A percentile compares a stretch with the other conserved stretches of the same genome.
Conservation (phyloP, 345 rosid genomes). For the Citrus maxima region DNA sequence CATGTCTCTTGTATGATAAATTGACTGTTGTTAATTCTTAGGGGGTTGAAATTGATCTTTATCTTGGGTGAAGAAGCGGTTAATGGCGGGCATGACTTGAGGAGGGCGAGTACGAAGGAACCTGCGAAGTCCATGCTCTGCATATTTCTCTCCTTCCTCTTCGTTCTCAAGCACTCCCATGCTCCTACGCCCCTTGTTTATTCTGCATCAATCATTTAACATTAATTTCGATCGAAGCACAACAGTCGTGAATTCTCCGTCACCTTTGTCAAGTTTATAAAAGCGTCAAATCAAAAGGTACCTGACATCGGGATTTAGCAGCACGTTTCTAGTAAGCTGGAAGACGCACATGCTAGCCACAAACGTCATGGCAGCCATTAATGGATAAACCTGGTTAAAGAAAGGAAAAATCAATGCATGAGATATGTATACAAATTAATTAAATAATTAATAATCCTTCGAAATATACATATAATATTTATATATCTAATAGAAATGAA, state of each 20-base stretch:
- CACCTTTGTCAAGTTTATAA: no score
- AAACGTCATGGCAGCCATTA: slow-evolving; percentile 75
- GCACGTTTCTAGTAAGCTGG: slow-evolving; percentile 59
- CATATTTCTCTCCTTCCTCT: slow-evolving; percentile 66
- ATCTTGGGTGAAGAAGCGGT: slow-evolving; percentile 60
- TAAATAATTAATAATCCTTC: background rate
- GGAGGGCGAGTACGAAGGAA: slow-evolving; percentile 69
- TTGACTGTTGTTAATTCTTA: no score
- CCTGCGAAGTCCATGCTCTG: slow-evolving; percentile 61
- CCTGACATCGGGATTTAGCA: slow-evolving; percentile 76
- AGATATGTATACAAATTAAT: no score
- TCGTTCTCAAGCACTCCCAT: slow-evolving; percentile 56
- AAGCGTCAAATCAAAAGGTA: background rate
- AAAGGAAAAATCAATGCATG: background rate
- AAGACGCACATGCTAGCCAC: slow-evolving; percentile 58
- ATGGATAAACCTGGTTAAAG: slow-evolving; percentile 54
- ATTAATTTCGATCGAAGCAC: no score
- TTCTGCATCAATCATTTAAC: slow-evolving; percentile 23
- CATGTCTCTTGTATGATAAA: background rate
- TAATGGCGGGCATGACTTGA: slow-evolving; percentile 73
- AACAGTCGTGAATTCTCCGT: no score
- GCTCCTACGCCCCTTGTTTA: slow-evolving; percentile 44
- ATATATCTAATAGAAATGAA: background rate
- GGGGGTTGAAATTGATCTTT: background rate
- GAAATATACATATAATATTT: no score